A percentile compares a stretch with the other conserved stretches of the same genome.
phyloP scores from a whole-genome alignment of 2,329 filamentous ascomycete species.

The Ophiostoma tasmaniense region DNA sequence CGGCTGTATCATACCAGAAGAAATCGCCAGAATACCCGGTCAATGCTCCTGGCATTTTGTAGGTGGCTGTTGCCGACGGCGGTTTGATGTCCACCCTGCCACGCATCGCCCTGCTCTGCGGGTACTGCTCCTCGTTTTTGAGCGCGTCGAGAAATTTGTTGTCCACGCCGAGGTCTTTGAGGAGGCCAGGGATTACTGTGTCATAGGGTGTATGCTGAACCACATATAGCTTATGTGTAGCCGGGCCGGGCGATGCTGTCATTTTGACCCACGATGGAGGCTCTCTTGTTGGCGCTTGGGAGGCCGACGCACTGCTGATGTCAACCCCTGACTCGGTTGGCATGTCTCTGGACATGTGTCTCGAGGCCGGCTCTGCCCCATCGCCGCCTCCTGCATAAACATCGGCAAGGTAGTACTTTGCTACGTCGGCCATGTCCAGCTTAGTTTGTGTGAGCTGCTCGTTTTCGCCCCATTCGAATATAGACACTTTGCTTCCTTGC shows the following conservation, averaged over 20 bases:
- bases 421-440: neutral
- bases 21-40: constrained; percentile 12
- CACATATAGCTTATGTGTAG: constrained; percentile 21
- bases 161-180: constrained; percentile 24
- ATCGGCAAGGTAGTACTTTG: neutral
- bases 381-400: neutral
- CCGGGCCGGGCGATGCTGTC: neutral
- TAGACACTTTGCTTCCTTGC: neutral
- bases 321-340: neutral
- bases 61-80: neutral
- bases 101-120: neutral
- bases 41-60: neutral
- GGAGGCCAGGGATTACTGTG: constrained; percentile 10
- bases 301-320: neutral
- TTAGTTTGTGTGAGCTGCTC: neutral
- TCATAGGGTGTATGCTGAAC: constrained; percentile 19
- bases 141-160: constrained; percentile 28
- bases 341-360: neutral
- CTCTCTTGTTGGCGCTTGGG: neutral
- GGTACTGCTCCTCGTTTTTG: constrained; percentile 22
- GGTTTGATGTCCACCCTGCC: no score
- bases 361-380: neutral
- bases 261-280: neutral
- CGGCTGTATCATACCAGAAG: no score
- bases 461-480: constrained; percentile 8